Evolutionary conservation across 768 basidiomycete species (phyloP).

Genomic region (Tulasnella sp.): DNA sequence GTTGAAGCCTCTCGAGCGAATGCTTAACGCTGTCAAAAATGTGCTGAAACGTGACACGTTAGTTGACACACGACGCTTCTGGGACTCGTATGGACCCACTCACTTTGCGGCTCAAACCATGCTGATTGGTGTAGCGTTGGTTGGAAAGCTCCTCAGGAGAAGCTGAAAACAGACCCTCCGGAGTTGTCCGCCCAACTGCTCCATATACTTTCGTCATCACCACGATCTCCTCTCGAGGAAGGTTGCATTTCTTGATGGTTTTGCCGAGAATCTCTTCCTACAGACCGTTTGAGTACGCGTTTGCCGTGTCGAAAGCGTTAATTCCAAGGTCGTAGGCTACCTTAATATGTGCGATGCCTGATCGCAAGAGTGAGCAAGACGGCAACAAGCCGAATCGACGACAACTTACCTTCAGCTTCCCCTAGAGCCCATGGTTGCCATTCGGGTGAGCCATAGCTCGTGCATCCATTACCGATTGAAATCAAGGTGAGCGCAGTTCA

Average conservation of each 20-base stretch:
- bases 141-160: conserved; percentile 17
- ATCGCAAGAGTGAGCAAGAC: not conserved
- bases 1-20: conserved; percentile 39
- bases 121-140: conserved; percentile 36
- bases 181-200: not conserved
- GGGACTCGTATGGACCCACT: conserved; percentile 33
- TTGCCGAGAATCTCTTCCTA: conserved; percentile 47
- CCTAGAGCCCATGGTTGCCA: conserved; percentile 55
- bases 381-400: conserved; percentile 32
- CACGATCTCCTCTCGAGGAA: conserved; percentile 44
- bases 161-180: not conserved
- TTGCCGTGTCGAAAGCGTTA: conserved; percentile 44
- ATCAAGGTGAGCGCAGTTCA: not conserved
- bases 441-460: conserved; percentile 54
- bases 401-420: conserved; percentile 45
- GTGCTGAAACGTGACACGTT: too few species aligned
- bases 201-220: conserved; percentile 44
- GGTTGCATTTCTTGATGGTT: conserved; percentile 43
- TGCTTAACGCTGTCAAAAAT: too few species aligned
- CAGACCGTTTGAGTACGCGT: conserved; percentile 44
- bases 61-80: not conserved
- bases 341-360: conserved; percentile 13
- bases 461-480: conserved; percentile 49
- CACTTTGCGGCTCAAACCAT: conserved; percentile 39
- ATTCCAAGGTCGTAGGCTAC: conserved; percentile 51